Evolutionary conservation across 2,329 filamentous ascomycete genomes (phyloP).

Genomic region (Sporothrix pseudoabietina): DNA sequence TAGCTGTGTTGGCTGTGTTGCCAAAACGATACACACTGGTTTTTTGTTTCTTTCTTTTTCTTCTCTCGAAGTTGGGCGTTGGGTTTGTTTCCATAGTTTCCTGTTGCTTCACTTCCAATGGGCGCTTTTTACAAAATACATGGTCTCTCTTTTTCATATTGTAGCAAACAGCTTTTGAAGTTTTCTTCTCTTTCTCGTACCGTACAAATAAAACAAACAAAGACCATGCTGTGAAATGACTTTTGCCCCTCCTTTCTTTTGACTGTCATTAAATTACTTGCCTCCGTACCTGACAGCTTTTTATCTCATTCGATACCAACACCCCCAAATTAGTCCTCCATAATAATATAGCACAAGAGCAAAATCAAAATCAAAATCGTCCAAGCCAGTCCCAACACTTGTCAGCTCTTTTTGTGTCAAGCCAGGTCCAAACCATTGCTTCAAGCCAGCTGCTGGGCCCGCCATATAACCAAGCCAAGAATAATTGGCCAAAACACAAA

Average conservation of each 20-base stretch:
- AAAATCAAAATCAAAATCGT: not conserved
- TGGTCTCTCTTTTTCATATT: not conserved
- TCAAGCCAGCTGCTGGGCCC: conserved; percentile 17
- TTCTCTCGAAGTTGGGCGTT: not conserved
- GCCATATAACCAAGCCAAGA: conserved; percentile 35
- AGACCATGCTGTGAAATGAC: not conserved
- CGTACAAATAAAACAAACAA: not conserved
- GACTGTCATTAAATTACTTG: not conserved
- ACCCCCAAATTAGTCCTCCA: not conserved
- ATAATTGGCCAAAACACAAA: conserved; percentile 35
- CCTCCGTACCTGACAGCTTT: not conserved
- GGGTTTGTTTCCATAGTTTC: not conserved
- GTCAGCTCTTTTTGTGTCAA: too few relatives aligned
- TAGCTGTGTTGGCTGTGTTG: too few relatives aligned
- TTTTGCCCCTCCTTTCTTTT: not conserved
- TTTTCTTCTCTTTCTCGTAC: not conserved
- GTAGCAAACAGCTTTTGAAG: not conserved
- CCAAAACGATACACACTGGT: conserved; percentile 1
- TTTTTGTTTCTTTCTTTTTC: not conserved
- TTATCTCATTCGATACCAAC: not conserved
- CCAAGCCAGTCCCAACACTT: not conserved
- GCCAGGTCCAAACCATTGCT: too few relatives aligned
- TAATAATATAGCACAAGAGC: not conserved
- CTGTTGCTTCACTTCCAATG: not conserved
- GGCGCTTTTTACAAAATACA: not conserved